These are phyloP conservation scores for Fusarium lateritium DNA, from an alignment of 2,329 filamentous ascomycete species.

Conservation along the genomic window DNA sequence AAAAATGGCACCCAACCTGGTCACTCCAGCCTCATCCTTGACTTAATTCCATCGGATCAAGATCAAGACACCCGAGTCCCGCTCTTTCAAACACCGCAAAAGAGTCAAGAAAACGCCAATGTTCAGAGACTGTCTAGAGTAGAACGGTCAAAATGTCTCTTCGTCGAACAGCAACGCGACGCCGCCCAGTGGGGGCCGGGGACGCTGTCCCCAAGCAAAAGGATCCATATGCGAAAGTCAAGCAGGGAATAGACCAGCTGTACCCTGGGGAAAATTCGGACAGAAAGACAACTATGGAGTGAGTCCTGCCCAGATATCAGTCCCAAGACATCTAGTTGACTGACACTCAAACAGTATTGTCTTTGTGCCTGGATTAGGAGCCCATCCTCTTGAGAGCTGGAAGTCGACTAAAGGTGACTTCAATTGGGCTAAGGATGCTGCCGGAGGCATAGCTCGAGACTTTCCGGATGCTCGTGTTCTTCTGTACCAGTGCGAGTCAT, in stretches of 20 bases:
- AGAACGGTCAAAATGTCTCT: conserved; percentile 25
- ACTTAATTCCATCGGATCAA: not conserved
- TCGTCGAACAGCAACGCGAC: conserved; percentile 35
- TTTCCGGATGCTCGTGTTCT: conserved; percentile 59
- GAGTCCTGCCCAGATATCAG: not conserved
- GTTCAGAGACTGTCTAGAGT: not conserved
- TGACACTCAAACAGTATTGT: conserved; percentile 52
- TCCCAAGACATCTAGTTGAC: not conserved
- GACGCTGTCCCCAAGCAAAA: conserved; percentile 42
- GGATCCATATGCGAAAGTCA: conserved; percentile 55
- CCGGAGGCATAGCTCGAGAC: conserved; percentile 55
- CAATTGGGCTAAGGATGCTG: conserved; percentile 57
- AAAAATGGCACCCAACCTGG: not conserved
- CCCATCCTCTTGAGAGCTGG: conserved; percentile 58
- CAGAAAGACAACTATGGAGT: conserved; percentile 55
- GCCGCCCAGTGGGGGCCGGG: conserved; percentile 37
- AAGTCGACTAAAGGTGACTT: conserved; percentile 55
- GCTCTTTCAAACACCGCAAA: not conserved
- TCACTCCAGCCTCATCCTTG: not conserved
- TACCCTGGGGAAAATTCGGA: conserved; percentile 51
- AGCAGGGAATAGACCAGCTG: conserved; percentile 58
- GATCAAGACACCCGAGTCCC: not conserved
- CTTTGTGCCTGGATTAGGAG: conserved; percentile 59
- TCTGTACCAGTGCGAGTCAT: conserved; percentile 60
- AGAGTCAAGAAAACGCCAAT: conserved; percentile 6